Base-by-base conservation (phyloP, 2,329 filamentous ascomycete genomes). In the Magnaporthales sp. region DNA sequence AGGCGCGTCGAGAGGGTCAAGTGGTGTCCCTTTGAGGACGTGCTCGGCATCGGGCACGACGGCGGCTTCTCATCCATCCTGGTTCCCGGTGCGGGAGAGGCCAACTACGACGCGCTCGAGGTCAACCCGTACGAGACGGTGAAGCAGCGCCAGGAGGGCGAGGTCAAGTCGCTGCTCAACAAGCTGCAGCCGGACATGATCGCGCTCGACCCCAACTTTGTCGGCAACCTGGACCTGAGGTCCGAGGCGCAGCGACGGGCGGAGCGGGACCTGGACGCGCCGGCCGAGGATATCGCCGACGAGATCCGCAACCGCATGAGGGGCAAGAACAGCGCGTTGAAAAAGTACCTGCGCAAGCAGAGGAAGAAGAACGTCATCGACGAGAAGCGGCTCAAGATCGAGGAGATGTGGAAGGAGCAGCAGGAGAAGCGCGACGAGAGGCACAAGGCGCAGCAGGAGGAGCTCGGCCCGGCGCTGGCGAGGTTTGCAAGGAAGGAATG, bases 161-260 rank as follows among this genome's bases (percentile, higher is more conserved):
- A 99, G 78, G 93, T 99, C 76, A 92, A 91, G 81, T 83, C 86
- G 13, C 83, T 99, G 70, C 86, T 99, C 72, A 96, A 96, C 83
- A 99, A 99, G 81, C 83, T 99, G 63, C 88, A 93, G 73, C 94
- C 95, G 3, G 94, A 97, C 75, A 99, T 98, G 92, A 99, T 99
- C 69, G 91, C 92, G 1, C 82, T 99, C 26, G 90, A 99, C 75
- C 94, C 95, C 71, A 91, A 95, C 77, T 96, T 93, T 75, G 87
- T 99, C 72, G 95, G 95, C 66, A 92, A 89, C 71, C 83, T 99
- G 32, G 93, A 99, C 75, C 81, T 93, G 67, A 86, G 91, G 64
- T 92, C 90, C 46, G 88, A 93, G 68, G 85, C 91, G 79, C 89
- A 95, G 80, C 84, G 89, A 63, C 84, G 88, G 73, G 88, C 87